Evolutionary conservation across 352 stramenopile species (phyloP), one percentile per base, ranked within the genome.

Genomic region (Phytophthora boehmeriae): DNA sequence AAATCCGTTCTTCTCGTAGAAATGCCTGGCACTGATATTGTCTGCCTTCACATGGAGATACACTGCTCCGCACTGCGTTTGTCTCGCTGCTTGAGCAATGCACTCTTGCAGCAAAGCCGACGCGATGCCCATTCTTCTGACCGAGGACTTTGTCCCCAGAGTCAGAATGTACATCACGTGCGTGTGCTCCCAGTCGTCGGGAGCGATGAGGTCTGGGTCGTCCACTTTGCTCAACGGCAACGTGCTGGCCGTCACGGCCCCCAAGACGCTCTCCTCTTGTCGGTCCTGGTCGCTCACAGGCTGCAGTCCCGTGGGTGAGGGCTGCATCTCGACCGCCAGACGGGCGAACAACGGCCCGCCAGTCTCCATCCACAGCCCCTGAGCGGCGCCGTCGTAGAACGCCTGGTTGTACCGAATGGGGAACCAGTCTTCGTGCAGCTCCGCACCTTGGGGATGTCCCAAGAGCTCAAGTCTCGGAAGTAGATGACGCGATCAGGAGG

Each of bases 1-100:
- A 63, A 99, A 99, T 8, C 92, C 94, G 54, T 98, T 92, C 66
- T 95, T 93, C 83, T 98, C 95, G 75, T 99, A 99, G 64, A 99
- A 98, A 59, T 85, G 83, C 66, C 98, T 86, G 0, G 97, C 97
- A 19, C 83, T 89, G 17, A 83, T 30, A 67, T 99, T 99, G 67
- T 98, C 96, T 5, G 88, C 96, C 66, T 99, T 99, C 9, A 99
- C 97, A 74, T 99, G 97, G 25, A 99, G 77, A 69, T 99, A 99
- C 13, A 99, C 79, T 0, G 91, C 93, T 22, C 93, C 92, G 51
- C 95, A 98, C 11, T 74, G 44, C 10, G 76, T 71, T 63, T 96
- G 77, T 25, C 78, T 70, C 54, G 79, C 59, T 1, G 97, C 89
- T 34, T 97, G 81, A 27, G 87, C 73, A 16, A 98, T 84, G 57